Evolutionary conservation across 225 moss, liverwort and hornwort genomes (phyloP), one percentile per base, ranked within the genome.

Genomic region (Physcomitrellopsis africana): DNA sequence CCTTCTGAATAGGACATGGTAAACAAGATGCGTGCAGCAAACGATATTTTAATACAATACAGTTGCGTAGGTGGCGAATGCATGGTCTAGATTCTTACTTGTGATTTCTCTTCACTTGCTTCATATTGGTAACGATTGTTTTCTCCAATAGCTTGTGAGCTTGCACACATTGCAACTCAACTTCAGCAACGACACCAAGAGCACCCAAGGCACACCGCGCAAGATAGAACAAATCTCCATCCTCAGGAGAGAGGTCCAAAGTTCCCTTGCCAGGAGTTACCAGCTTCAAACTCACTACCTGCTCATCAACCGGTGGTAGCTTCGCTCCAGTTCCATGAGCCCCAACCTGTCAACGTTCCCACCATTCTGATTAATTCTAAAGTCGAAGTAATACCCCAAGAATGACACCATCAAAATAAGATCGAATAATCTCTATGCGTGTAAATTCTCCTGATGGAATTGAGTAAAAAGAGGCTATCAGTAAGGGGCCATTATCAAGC

Each of bases 301-400:
- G 90, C 87, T 99, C 94, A 65, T 99, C 97, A 42, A 99, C 93
- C n/a, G 97, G 90, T 64, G 97, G 93, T 19, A 99, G 54, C 52
- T 37, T 89, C 70, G 90, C 93, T 81, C 97, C 97, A 51, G 94
- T 99, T 80, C 97, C 97, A 86, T 99, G 97, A 63, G 94, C 97
- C 79, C 97, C 95, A 51, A 99, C 95, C 97, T 99, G 90, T 24
- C 64, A 77, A 79, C 15, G 5, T 45, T 17, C 26, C 66, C 65
- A 48, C 18, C 19, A 9, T 68, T 64, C 51, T 14, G 20, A 44
- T 41, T 41, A 24, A 11, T 65, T 7, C 32, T 2, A 37, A 23
- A 47, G 19, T 47, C 32, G 10, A 48, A 61, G 19, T 42, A 65
- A 46, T 44, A 26, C 51, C 55, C 65, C 22, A 46, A 7, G 23